Evolutionary conservation across 2,329 filamentous ascomycete species (phyloP), one percentile per base, ranked within the genome.

Genomic region (Verticillium alfalfae): DNA sequence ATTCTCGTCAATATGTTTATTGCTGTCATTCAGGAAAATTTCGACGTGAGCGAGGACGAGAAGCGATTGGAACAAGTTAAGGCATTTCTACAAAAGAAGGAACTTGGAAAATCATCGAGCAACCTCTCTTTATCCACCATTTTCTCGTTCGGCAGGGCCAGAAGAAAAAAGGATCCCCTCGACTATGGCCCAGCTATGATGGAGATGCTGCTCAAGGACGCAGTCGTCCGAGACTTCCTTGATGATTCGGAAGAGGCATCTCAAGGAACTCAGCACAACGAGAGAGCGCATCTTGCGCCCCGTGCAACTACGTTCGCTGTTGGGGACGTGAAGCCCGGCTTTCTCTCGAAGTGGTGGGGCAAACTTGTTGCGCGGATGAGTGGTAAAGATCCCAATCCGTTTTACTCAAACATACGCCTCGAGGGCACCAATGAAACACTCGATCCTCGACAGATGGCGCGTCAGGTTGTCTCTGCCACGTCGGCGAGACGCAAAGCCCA

Each of bases 1-100:
- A 96, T 99, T 77, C 85, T 98, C 64, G 79, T 99, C 79, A 99
- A 98, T 72, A 99, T 99, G 95, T 99, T 99, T 81, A 98, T 99
- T 91, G 95, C 95, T 81, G 95, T 99, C 78, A 99, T 99, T 67
- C 95, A 99, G 75, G 95, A 99, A 72, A 99, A 97, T 71, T 99
- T 99, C 72, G 95, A 99, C 76, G 93, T 99, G 34, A 96, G 93
- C 3, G 95, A 99, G 73, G 96, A 99, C 72, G 93, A 98, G 74
- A 99, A 99, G 77, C 92, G 96, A 22, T 78, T 98, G 64, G 92
- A 98, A 72, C 96, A 99, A 76, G 93, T 99, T 64, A 94, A 93
- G 70, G 92, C 94, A 1, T 99, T 98, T 69, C 79, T 99, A 55
- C 92, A 96, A 71, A 88, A 93, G 67, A 96, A 94, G 72, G 93